Evolutionary conservation across 1,284 basidiomycete genomes (phyloP).

Genomic region (Cystobasidiaceae sp.): DNA sequence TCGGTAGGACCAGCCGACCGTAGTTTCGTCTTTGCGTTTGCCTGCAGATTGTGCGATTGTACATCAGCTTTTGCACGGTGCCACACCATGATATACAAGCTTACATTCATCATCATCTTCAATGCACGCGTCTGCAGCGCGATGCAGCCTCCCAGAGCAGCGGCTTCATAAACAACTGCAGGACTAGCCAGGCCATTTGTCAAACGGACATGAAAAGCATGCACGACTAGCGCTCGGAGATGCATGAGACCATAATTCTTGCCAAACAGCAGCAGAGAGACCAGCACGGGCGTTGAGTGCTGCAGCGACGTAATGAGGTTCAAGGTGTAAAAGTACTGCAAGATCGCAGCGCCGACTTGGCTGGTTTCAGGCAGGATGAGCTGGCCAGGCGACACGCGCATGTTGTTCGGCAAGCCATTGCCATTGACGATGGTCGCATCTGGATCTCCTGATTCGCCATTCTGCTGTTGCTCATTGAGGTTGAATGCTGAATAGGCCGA

Average conservation of each 20-base stretch:
- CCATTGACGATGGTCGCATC: background rate
- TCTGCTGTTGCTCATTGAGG: conserved; percentile 1
- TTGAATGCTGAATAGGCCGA: conserved; percentile 10
- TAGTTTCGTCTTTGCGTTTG: conserved; percentile 5
- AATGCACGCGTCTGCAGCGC: conserved; percentile 39
- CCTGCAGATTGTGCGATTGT: background rate
- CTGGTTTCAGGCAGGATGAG: conserved; percentile 82
- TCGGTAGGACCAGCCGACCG: background rate
- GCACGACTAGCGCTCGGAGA: conserved; percentile 71
- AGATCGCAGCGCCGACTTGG: conserved; percentile 75
- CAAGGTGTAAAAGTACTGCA: conserved; percentile 88
- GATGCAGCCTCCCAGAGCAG: conserved; percentile 36
- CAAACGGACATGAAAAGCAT: conserved; percentile 82
- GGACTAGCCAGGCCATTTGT: conserved; percentile 24
- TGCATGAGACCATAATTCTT: conserved; percentile 75
- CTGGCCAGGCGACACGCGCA: conserved; percentile 65
- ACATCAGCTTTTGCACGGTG: background rate
- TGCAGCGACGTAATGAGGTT: conserved; percentile 82
- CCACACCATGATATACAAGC: background rate
- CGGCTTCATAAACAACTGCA: conserved; percentile 39
- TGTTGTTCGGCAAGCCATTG: background rate
- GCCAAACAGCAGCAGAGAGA: conserved; percentile 75
- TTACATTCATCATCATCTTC: conserved; percentile 36
- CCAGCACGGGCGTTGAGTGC: conserved; percentile 79
- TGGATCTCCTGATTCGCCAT: background rate